Evolutionary conservation across 129 eudicot genomes (phyloP), one percentile per base, ranked within the genome.

Genomic region (Arctium minus): DNA sequence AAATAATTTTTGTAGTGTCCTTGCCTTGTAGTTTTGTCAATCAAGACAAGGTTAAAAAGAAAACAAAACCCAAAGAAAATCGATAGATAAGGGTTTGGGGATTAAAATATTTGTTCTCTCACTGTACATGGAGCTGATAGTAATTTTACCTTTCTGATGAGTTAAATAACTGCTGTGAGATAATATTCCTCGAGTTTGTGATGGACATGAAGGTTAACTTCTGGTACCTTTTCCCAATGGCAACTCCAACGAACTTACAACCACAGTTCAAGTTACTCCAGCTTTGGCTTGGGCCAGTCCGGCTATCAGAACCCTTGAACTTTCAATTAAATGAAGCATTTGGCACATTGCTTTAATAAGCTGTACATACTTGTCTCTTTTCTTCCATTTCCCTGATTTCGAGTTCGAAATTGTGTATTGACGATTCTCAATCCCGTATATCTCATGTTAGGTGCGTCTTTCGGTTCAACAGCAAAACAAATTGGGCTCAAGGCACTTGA

Each of bases 401-500:
- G 67, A 44, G 70, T 78, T 80, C 4, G 81, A 70, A 79, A 11
- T 37, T 77, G 79, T 84, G 74, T 84, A 78, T 75, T 89, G 90
- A 98, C 99, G 18, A 96, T 96, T 78, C 91, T 87, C 82, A 96
- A 96, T 89, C 95, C 90, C 3, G 89, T 96, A 44, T 93, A 88
- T 90, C 98, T 96, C 81, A 91, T 96, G 99, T 85, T 96, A 80
- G 99, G 99, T 74, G 92, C 99, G 78, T 91, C 99, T 71, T 96
- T 96, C 81, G 98, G 99, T 35, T 93, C 99, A 68, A 94, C 99
- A 77, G 98, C 99, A 31, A 96, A 96, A 86, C 98, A 98, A 86
- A 96, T 97, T n/a, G 99, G 99, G 35, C 94, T 96, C 84, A 96
- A 96, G 85, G 99, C 99, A 81, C 97, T 96, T 73, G 99, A 96